Evolutionary conservation across 1,139 yeast species (phyloP), one percentile per base, ranked within the genome.

Genomic region (Trichomonascaceae sp.): DNA sequence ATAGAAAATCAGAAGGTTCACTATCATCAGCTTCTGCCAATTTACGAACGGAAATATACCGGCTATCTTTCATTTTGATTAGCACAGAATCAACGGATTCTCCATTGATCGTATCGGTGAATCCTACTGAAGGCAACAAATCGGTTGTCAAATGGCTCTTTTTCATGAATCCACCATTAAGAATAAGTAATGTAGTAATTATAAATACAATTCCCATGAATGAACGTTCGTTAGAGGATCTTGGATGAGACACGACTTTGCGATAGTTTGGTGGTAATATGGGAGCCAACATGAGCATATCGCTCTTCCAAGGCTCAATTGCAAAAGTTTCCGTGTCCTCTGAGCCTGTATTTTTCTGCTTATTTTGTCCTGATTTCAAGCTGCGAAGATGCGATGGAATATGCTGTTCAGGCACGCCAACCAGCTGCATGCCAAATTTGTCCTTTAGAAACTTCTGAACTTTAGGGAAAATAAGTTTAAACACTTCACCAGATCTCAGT

Each of bases 161-260:
- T 24, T 44, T 47, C 22, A 54, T 20, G 38, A 32, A 41, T 13
- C 56, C 56, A 6, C 50, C 52, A 39, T 54, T 50, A 3, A 58
- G 49, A 15, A 55, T 22, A 13, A 58, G 52, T 10, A 55, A 38
- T 5, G 57, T 50, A 19, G 55, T 44, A 8, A 56, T 46, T 20
- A 56, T 50, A 24, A 54, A 52, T 13, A 50, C 56, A 9, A 54
- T 30, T 1, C 61, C 61, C 43, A 41, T 51, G 41, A 46, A 55
- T 18, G 50, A 51, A 2, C 46, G 50, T 15, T 58, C 61, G 13
- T 45, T 30, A 6, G 51, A 47, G 2, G 57, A 47, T 4, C 48
- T 43, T 1, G 45, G 44, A 9, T 43, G 52, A 6, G 56, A 30
- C 9, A 55, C 41, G 6, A 43, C 46, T 24, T 51, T 45, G 19